These are phyloP conservation scores for Cordyceps farinosa DNA, from an alignment of 2,329 filamentous ascomycete species.

Conservation along the genomic window DNA sequence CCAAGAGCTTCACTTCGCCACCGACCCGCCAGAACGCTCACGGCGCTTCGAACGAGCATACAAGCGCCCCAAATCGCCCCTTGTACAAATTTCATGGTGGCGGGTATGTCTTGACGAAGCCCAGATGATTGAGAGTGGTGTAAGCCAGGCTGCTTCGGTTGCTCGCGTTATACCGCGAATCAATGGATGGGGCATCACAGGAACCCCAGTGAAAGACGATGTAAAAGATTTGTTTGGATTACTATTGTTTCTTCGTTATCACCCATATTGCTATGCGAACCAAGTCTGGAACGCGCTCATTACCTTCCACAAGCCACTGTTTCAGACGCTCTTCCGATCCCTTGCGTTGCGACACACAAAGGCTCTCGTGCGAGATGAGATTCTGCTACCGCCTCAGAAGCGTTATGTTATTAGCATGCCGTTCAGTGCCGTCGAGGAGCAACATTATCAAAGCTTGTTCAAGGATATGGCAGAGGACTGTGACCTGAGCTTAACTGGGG, in stretches of 20 bases:
- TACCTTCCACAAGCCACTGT: slow-evolving; percentile 56
- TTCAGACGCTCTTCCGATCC: slow-evolving; percentile 64
- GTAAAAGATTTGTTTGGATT: slow-evolving; percentile 76
- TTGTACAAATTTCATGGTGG: slow-evolving; percentile 85
- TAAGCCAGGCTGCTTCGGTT: slow-evolving; percentile 77
- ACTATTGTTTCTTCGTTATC: slow-evolving; percentile 73
- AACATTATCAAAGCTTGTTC: slow-evolving; percentile 77
- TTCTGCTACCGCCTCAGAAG: slow-evolving; percentile 76
- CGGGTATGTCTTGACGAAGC: slow-evolving; percentile 74
- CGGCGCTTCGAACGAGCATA: slow-evolving; percentile 65
- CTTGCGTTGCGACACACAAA: slow-evolving; percentile 87
- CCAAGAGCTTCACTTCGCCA: slow-evolving; percentile 74
- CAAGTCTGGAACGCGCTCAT: slow-evolving; percentile 67
- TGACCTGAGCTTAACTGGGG: slow-evolving; percentile 61
- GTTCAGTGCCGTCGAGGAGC: slow-evolving; percentile 86
- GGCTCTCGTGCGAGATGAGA: slow-evolving; percentile 70
- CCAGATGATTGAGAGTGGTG: slow-evolving; percentile 90
- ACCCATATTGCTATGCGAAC: slow-evolving; percentile 66
- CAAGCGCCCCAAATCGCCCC: slow-evolving; percentile 65
- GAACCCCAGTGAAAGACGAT: slow-evolving; percentile 78
- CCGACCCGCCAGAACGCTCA: slow-evolving; percentile 63
- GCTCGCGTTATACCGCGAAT: slow-evolving; percentile 75
- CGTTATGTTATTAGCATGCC: slow-evolving; percentile 85
- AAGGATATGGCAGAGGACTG: slow-evolving; percentile 69
- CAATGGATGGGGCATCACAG: slow-evolving; percentile 90